Evolutionary conservation across 495 filamentous ascomycete species (phyloP), one percentile per base, ranked within the genome.

Genomic region (Tetracladium setigerum): DNA sequence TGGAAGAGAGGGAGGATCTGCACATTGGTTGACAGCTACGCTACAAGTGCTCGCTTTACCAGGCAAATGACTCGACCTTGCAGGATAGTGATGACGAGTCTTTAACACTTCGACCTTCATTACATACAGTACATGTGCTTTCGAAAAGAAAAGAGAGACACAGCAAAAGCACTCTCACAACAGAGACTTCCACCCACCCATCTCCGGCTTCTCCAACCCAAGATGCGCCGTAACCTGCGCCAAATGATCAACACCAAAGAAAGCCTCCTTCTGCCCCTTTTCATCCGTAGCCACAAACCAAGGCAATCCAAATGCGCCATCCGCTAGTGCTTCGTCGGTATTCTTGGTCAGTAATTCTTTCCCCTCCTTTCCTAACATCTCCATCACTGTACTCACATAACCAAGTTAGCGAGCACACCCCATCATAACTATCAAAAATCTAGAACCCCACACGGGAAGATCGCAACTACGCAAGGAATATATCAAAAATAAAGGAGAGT

Each of bases 221-320:
- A 88, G 58, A 56, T 81, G 79, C 46, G 78, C 68, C 27, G 63
- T 67, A n/a, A 87, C 72, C 47, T 81, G 77, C 0, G 74, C 82
- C 12, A 87, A 47, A 58, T 84, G 79, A 64, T 86, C 83, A 41
- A 87, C 72, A 1, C 84, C 83, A 72, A 76, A 87, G 62, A 83
- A 86, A 0, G 69, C 65, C 41, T 88, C 79, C 9, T 60, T 83
- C 54, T 75, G 56, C 4, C 82, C 82, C 32, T 72, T 59, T 5
- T 61, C 30, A 56, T 85, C 78, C 15, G 77, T 77, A 64, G 81
- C 81, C 27, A 76, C 72, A 52, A 84, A 75, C 82, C 82, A 88
- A 0, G 84, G 84, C 22, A 88, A 55, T 5, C 84, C 84, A 63
- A 89, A 89, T 1, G 80, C 81, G 6, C 81, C 84, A 6, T 72